A percentile compares a stretch with the other conserved stretches of the same genome.
These are phyloP conservation scores for Picea abies DNA, from an alignment of 83 land plant species.

Conservation along the genomic window DNA sequence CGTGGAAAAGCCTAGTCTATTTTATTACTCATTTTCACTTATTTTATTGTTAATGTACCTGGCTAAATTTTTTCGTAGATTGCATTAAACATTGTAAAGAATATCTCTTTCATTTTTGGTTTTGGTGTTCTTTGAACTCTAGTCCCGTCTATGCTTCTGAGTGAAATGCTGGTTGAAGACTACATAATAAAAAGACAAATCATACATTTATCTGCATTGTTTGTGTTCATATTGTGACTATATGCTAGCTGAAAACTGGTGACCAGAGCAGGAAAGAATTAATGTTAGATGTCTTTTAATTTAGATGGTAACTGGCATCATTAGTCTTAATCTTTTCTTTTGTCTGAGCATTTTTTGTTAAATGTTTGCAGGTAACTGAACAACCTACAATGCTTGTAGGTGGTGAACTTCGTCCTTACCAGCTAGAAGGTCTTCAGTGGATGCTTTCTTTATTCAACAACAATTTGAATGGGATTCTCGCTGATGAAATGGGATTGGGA, in stretches of 20 bases:
- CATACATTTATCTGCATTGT: neutral
- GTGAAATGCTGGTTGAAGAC: neutral
- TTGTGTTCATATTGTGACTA: neutral
- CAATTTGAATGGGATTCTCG: slow-evolving; percentile 96
- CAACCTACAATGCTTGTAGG: slow-evolving; percentile 97
- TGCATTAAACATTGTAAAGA: neutral
- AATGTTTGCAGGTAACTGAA: slow-evolving; percentile 67
- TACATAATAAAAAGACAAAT: neutral
- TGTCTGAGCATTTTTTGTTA: neutral
- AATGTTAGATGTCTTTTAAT: neutral
- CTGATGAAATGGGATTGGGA: slow-evolving; percentile 99
- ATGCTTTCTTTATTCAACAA: slow-evolving; percentile 98
- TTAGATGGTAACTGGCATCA: neutral
- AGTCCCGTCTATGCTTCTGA: neutral
- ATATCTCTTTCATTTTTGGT: neutral
- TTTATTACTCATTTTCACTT: neutral
- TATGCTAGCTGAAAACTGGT: neutral
- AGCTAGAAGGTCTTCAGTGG: slow-evolving; percentile 99
- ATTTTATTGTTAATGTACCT: neutral
- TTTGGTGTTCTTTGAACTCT: neutral
- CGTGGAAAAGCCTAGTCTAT: neutral
- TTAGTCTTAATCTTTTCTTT: neutral
- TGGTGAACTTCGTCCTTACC: slow-evolving; percentile 88
- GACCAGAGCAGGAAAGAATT: neutral
- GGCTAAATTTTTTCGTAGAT: slow-evolving; percentile 1